A percentile compares a stretch with the other conserved stretches of the same genome.
phyloP scores from a whole-genome alignment of 208 protist genomes.

The Acanthamoeba rhysodes region DNA sequence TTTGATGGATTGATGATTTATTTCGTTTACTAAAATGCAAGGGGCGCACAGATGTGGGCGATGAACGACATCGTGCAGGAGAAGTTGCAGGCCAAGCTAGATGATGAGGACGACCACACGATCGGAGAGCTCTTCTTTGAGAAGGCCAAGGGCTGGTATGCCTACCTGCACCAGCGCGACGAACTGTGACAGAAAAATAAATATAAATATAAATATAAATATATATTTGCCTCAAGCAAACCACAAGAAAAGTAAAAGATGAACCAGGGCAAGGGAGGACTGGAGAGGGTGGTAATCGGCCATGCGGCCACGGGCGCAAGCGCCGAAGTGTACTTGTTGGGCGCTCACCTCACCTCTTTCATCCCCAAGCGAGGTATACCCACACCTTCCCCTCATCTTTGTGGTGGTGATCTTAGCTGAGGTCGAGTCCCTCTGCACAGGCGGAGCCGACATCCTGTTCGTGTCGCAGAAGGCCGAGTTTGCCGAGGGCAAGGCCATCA shows the following conservation, averaged over 20 bases:
- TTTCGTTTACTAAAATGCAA: not conserved
- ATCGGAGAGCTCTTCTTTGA: slow-evolving; percentile 28
- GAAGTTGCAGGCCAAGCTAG: slow-evolving; percentile 18
- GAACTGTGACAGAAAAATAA: not conserved
- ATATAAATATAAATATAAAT: not conserved
- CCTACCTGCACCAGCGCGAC: not conserved
- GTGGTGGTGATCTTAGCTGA: not conserved
- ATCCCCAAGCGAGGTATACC: slow-evolving; percentile 41
- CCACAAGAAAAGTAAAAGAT: not conserved
- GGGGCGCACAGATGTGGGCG: not conserved
- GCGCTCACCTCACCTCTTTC: slow-evolving; percentile 67
- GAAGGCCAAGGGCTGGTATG: not conserved
- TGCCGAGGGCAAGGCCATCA: slow-evolving; percentile 65
- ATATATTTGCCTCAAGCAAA: too few species aligned
- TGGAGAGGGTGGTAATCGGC: slow-evolving; percentile 21
- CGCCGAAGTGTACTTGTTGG: slow-evolving; percentile 69
- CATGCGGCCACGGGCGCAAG: slow-evolving; percentile 5
- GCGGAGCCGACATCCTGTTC: slow-evolving; percentile 34
- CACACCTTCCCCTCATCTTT: not conserved
- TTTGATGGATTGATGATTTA: not conserved
- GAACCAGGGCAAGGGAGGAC: slow-evolving; percentile 54
- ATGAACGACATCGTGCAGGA: slow-evolving; percentile 17
- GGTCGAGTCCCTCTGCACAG: not conserved
- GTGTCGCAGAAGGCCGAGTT: slow-evolving; percentile 52
- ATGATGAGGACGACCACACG: slow-evolving; percentile 20